A percentile compares a stretch with the other conserved stretches of the same genome.
These are phyloP conservation scores for Saccharomyces cerevisiae DNA, from an alignment of 805 yeast genomes.

Conservation along the genomic window DNA sequence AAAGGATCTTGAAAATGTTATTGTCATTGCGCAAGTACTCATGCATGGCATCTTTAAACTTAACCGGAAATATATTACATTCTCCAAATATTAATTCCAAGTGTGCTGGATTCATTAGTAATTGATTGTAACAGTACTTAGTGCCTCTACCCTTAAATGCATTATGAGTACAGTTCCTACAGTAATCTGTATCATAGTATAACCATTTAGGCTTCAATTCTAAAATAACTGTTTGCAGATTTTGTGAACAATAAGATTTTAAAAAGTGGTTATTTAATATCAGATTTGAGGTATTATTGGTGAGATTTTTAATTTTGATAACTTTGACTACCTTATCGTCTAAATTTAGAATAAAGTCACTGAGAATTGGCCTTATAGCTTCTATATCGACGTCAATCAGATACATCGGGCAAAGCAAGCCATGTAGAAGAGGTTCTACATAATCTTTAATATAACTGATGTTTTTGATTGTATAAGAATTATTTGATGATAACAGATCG, in stretches of 20 bases:
- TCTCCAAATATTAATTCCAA: conserved; percentile 7
- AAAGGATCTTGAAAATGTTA: conserved; percentile 20
- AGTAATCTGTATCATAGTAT: conserved; percentile 11
- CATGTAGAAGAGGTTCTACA: conserved; percentile 10
- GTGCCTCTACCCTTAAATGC: conserved; percentile 14
- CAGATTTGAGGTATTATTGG: background rate
- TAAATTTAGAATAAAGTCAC: background rate
- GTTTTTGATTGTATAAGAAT: conserved; percentile 18
- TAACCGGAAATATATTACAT: conserved; percentile 5
- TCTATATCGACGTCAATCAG: conserved; percentile 3
- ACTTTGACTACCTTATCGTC: conserved; percentile 10
- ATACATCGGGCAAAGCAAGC: conserved; percentile 11
- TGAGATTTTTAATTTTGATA: conserved; percentile 17
- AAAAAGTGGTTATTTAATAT: conserved; percentile 21
- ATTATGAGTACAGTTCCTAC: conserved; percentile 29
- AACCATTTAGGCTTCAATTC: conserved; percentile 31
- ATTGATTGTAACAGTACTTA: conserved; percentile 18
- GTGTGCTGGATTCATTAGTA: conserved; percentile 8
- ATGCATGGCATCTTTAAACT: conserved; percentile 10
- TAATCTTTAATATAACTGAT: conserved; percentile 7
- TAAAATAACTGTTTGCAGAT: conserved; percentile 7
- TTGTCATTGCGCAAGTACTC: conserved; percentile 14
- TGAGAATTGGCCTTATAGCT: conserved; percentile 1
- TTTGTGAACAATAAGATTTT: conserved; percentile 8
- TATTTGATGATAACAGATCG: conserved; percentile 13